phyloP scores from a whole-genome alignment of 1,139 yeast genomes.

The Blastobotrys indianensis region DNA sequence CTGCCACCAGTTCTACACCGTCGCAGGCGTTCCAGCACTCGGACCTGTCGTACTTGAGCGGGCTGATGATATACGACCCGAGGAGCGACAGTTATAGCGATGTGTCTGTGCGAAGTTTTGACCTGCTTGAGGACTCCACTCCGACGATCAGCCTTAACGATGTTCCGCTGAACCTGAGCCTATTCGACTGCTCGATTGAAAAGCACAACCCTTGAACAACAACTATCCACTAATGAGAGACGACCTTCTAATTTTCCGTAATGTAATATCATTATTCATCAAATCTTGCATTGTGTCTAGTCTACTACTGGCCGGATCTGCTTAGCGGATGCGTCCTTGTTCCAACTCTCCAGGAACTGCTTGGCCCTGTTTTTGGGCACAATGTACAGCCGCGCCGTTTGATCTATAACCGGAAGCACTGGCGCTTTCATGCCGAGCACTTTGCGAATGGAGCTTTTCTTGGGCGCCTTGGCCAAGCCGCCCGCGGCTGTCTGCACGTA shows the following conservation, averaged over 20 bases:
- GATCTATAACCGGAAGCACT: constrained; percentile 72
- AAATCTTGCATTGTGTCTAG: too few species aligned
- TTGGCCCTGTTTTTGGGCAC: constrained; percentile 69
- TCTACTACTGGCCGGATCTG: too few species aligned
- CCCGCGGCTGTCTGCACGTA: constrained; percentile 80
- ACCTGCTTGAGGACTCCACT: constrained; percentile 63
- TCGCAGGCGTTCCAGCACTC: not conserved
- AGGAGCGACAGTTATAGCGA: constrained; percentile 32
- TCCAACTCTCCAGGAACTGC: constrained; percentile 66
- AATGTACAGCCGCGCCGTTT: constrained; percentile 63
- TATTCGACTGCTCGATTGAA: constrained; percentile 70
- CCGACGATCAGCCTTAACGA: constrained; percentile 50
- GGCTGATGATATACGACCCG: constrained; percentile 35
- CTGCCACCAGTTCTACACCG: too few species aligned
- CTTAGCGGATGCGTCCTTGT: constrained; percentile 40
- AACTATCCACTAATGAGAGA: too few species aligned
- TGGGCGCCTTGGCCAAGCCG: constrained; percentile 82
- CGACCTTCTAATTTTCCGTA: too few species aligned
- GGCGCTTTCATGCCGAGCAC: constrained; percentile 61
- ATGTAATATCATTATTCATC: too few species aligned
- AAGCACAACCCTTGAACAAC: constrained; percentile 54
- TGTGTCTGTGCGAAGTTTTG: constrained; percentile 46
- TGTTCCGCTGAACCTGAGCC: constrained; percentile 61
- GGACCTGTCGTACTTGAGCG: constrained; percentile 20
- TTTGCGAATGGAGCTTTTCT: constrained; percentile 59